Percentiles rank a stretch among this genome's conserved stretches.
Conservation (phyloP, 1,284 basidiomycete genomes). For the Rhodofomes roseus region DNA sequence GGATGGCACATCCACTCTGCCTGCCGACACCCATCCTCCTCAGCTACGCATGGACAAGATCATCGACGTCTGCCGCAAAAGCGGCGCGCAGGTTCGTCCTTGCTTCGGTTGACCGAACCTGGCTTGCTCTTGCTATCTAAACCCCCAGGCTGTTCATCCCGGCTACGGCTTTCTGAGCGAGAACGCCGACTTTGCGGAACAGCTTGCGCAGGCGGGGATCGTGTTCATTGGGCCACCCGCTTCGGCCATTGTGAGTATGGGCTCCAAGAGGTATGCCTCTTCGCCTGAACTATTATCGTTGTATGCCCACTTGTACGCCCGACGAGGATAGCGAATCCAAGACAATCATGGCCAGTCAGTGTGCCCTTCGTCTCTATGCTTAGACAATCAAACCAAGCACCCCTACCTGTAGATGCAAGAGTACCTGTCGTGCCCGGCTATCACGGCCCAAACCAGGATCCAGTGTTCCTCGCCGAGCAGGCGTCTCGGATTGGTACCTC, state of each 20-base stretch:
- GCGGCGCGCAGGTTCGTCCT: conserved; percentile 82
- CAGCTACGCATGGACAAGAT: conserved; percentile 89
- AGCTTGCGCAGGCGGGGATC: conserved; percentile 84
- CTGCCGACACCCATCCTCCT: conserved; percentile 2
- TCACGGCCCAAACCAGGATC: conserved; percentile 75
- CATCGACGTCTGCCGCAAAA: conserved; percentile 73
- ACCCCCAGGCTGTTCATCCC: conserved; percentile 70
- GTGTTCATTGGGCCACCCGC: conserved; percentile 96
- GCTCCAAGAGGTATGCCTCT: conserved; percentile 72
- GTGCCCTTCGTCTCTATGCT: too few relatives aligned
- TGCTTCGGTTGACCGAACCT: not conserved
- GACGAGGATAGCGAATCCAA: conserved; percentile 63
- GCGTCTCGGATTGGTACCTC: conserved; percentile 68
- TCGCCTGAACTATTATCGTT: not conserved
- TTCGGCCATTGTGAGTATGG: conserved; percentile 91
- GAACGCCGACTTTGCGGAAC: conserved; percentile 87
- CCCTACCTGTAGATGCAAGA: conserved; percentile 60
- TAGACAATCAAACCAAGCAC: too few relatives aligned
- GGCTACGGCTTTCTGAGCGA: conserved; percentile 91
- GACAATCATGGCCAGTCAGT: conserved; percentile 83
- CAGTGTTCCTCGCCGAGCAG: conserved; percentile 56
- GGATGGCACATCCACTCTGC: not conserved
- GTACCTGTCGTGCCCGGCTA: conserved; percentile 95
- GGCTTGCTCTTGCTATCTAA: not conserved
- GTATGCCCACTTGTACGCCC: conserved; percentile 1